Percentiles rank a stretch among this genome's conserved stretches.
Evolutionary conservation across 2,329 filamentous ascomycete species (phyloP).

Genomic region (Cladophialophora psammophila): DNA sequence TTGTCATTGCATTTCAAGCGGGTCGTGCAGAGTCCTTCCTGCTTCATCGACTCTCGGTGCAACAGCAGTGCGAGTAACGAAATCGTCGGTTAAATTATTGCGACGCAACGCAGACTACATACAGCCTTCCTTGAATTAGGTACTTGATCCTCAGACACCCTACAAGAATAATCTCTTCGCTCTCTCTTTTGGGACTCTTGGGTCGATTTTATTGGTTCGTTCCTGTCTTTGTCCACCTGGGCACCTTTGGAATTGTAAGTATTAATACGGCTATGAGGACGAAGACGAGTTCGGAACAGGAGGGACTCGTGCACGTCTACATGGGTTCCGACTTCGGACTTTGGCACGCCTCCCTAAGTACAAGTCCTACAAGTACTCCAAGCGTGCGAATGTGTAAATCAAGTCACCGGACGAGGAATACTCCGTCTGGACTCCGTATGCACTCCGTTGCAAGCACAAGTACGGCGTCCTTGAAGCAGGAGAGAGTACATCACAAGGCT

Average conservation of each 20-base stretch:
- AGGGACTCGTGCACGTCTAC: too few relatives aligned
- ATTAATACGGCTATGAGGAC: too few relatives aligned
- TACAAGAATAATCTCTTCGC: not conserved
- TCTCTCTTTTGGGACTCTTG: not conserved
- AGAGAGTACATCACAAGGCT: too few relatives aligned
- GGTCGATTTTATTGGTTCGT: not conserved
- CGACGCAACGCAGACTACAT: not conserved
- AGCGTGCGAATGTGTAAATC: too few relatives aligned
- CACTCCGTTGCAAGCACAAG: too few relatives aligned
- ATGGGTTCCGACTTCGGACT: too few relatives aligned
- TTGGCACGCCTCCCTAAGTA: too few relatives aligned
- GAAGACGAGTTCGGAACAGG: too few relatives aligned
- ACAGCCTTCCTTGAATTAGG: not conserved
- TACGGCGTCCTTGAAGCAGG: too few relatives aligned
- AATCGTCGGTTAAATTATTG: not conserved
- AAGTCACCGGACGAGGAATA: too few relatives aligned
- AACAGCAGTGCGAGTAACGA: not conserved
- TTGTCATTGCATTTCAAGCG: slow-evolving; percentile 5
- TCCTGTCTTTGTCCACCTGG: not conserved
- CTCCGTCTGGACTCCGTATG: too few relatives aligned
- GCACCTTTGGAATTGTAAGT: not conserved
- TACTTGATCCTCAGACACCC: not conserved
- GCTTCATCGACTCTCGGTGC: not conserved
- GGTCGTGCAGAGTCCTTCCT: not conserved
- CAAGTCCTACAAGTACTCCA: too few relatives aligned